Evolutionary conservation across 2,329 filamentous ascomycete genomes (phyloP).

Genomic region (Fusarium pseudograminearum): DNA sequence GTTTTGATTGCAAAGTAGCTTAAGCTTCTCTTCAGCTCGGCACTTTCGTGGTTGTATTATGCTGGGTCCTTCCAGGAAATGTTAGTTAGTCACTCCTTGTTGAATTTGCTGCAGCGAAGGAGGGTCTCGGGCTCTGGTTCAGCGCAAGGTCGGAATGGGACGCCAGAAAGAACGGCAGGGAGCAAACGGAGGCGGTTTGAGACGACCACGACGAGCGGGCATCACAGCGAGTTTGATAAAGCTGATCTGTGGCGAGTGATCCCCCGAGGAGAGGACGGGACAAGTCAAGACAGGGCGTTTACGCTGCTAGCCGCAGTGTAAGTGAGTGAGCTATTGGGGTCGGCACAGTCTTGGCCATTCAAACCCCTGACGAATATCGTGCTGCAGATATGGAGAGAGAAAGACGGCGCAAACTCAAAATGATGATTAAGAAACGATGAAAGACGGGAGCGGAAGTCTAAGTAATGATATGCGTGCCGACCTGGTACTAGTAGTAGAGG

Average conservation of each 20-base stretch:
- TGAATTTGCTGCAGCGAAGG: background rate
- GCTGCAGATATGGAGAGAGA: slow-evolving; percentile 13
- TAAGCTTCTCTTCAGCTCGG: background rate
- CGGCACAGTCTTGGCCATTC: background rate
- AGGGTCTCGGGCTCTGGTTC: slow-evolving; percentile 3
- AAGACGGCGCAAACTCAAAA: slow-evolving; percentile 2
- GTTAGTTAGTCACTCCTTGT: slow-evolving; percentile 1
- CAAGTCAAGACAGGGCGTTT: background rate
- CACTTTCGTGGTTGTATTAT: background rate
- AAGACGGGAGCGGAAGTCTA: slow-evolving; percentile 5
- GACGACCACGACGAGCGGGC: slow-evolving; percentile 6
- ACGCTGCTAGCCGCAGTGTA: background rate
- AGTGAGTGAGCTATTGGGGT: slow-evolving; percentile 1
- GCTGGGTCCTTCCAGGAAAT: background rate
- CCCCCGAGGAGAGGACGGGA: background rate
- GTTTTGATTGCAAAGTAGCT: background rate
- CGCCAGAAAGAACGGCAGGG: slow-evolving; percentile 3
- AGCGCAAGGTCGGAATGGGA: slow-evolving; percentile 6
- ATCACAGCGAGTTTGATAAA: slow-evolving; percentile 21
- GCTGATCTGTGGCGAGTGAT: background rate
- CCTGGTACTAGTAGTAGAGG: background rate
- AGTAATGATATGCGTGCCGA: background rate
- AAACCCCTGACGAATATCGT: background rate
- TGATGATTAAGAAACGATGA: slow-evolving; percentile 4
- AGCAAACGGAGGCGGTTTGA: background rate